These are phyloP conservation scores for Saccharomyces jurei DNA, from an alignment of 805 yeast species.

Conservation along the genomic window DNA sequence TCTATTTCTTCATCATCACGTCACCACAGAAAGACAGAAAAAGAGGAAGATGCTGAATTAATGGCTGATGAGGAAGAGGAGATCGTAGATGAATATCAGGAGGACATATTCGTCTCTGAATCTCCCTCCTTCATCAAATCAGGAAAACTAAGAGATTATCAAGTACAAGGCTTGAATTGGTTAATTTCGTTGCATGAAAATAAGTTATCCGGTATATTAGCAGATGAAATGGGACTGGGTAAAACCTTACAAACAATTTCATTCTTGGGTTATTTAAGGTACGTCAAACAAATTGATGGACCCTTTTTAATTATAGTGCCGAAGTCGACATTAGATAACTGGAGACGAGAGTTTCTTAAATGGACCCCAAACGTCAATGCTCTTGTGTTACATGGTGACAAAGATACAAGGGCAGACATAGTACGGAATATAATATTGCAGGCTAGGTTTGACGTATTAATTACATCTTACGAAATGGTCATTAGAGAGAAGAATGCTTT, in stretches of 20 bases:
- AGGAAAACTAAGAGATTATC: constrained; percentile 83
- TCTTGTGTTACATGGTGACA: constrained; percentile 80
- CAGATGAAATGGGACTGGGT: constrained; percentile 98
- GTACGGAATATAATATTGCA: constrained; percentile 52
- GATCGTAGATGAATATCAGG: constrained; percentile 34
- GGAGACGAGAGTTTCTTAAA: constrained; percentile 88
- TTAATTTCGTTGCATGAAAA: constrained; percentile 81
- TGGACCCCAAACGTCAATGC: constrained; percentile 96
- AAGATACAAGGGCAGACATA: constrained; percentile 62
- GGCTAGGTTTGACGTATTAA: constrained; percentile 80
- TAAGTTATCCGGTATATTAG: constrained; percentile 82
- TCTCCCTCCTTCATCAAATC: constrained; percentile 65
- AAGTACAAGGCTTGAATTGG: constrained; percentile 94
- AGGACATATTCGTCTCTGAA: constrained; percentile 70
- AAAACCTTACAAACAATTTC: constrained; percentile 92
- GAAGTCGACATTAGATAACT: constrained; percentile 89
- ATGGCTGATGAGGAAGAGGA: constrained; percentile 72
- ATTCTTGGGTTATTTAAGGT: constrained; percentile 80
- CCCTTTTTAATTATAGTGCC: constrained; percentile 92
- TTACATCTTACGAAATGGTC: constrained; percentile 91
- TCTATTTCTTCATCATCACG: constrained; percentile 21
- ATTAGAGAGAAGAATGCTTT: constrained; percentile 76
- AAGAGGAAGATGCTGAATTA: constrained; percentile 91
- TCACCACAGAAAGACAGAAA: constrained; percentile 81
- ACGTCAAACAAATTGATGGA: constrained; percentile 69